Conservation (phyloP, 2,329 filamentous ascomycete genomes). For the Xylariaceae sp. region DNA sequence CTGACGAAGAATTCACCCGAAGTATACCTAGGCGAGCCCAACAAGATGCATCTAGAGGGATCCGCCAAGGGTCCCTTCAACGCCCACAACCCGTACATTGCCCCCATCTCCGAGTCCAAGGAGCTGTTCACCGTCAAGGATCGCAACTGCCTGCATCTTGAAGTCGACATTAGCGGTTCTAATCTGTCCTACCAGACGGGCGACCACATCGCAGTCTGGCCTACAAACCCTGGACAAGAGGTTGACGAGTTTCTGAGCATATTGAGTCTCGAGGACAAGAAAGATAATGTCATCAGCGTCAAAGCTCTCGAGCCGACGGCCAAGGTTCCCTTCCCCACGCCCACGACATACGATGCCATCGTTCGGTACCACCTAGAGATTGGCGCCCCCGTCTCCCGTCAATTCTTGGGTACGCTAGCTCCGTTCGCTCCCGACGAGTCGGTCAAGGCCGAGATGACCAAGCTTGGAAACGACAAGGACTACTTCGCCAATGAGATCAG, state of each 20-base stretch:
- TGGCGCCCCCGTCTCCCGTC: conserved; percentile 88
- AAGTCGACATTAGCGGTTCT: conserved; percentile 82
- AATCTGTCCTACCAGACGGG: conserved; percentile 92
- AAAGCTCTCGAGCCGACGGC: conserved; percentile 91
- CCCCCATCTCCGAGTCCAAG: conserved; percentile 81
- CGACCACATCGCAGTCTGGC: conserved; percentile 96
- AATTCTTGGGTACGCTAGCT: conserved; percentile 81
- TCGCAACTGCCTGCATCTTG: conserved; percentile 93
- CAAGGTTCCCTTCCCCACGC: conserved; percentile 95
- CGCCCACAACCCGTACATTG: conserved; percentile 93
- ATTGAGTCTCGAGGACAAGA: conserved; percentile 68
- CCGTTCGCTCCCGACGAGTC: conserved; percentile 82
- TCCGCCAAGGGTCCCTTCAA: conserved; percentile 83
- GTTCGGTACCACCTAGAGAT: conserved; percentile 96
- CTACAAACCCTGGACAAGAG: conserved; percentile 86
- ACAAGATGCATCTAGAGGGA: conserved; percentile 89
- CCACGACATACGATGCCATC: conserved; percentile 91
- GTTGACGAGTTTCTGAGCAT: conserved; percentile 83
- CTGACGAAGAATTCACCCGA: conserved; percentile 66
- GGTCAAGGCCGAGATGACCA: conserved; percentile 79
- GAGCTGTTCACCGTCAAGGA: conserved; percentile 87
- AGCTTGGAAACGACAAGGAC: conserved; percentile 86
- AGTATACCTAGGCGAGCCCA: conserved; percentile 93
- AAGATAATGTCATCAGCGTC: conserved; percentile 74
- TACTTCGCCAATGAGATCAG: conserved; percentile 86